Evolutionary conservation across 345 rosid species (phyloP).

Genomic region (sweet orange (Citrus sinensis)): DNA sequence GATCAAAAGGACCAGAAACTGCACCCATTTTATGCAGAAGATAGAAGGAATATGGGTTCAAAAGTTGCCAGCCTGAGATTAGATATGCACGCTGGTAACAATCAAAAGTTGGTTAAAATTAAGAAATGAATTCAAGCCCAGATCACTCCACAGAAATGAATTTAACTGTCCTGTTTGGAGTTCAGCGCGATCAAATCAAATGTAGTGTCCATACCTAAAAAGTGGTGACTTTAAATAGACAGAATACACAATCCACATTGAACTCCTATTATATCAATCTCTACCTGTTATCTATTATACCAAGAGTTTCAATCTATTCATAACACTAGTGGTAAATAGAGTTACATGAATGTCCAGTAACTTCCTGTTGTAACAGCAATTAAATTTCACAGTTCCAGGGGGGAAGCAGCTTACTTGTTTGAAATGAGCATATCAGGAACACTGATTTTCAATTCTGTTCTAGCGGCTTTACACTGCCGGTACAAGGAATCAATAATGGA

Average conservation of each 20-base stretch:
- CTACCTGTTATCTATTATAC: neutral
- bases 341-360: neutral
- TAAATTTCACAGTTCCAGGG: neutral
- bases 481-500: constrained; percentile 48
- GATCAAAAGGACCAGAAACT: neutral
- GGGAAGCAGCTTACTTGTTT: constrained; percentile 53
- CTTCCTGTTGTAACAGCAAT: neutral
- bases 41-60: neutral
- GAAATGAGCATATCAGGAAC: constrained; percentile 38
- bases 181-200: neutral
- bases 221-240: neutral
- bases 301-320: neutral
- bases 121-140: neutral
- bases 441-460: constrained; percentile 31
- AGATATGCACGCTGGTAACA: neutral
- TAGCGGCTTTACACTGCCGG: constrained; percentile 33
- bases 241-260: neutral
- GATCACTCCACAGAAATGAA: neutral
- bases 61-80: neutral
- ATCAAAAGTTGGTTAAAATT: neutral
- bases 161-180: neutral
- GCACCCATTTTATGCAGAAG: neutral
- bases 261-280: neutral
- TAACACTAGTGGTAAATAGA: neutral
- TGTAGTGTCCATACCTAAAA: neutral